Percentiles rank a stretch among this genome's conserved stretches.
Conservation (phyloP, 2,329 filamentous ascomycete genomes). For the Macrophomina pseudophaseolina region DNA sequence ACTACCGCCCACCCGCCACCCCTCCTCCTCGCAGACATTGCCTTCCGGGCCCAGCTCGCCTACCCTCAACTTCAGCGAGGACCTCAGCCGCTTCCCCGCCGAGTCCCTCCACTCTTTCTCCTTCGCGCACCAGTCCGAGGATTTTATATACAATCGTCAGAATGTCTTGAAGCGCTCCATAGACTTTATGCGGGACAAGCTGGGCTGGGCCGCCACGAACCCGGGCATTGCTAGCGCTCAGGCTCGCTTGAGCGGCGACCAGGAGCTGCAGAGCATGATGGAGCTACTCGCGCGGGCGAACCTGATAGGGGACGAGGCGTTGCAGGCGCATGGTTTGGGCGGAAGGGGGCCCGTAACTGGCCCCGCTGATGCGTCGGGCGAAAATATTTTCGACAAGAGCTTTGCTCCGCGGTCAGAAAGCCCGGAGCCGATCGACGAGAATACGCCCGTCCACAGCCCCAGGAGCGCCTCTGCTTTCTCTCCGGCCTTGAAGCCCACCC, state of each 20-base stretch:
- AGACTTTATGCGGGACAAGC: conserved; percentile 93
- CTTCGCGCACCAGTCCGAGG: conserved; percentile 93
- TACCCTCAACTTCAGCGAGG: conserved; percentile 76
- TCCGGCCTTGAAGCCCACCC: conserved; percentile 18
- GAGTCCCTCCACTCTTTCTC: conserved; percentile 98
- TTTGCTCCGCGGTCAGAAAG: conserved; percentile 64
- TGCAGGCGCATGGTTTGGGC: conserved; percentile 56
- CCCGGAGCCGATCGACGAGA: conserved; percentile 43
- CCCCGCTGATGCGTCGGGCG: conserved; percentile 72
- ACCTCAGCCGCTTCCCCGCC: conserved; percentile 88
- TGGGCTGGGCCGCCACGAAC: conserved; percentile 78
- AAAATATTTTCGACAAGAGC: conserved; percentile 84
- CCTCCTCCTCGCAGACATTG: conserved; percentile 55
- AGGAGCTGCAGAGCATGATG: conserved; percentile 88
- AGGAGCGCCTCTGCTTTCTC: conserved; percentile 32
- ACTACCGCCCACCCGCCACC: conserved; percentile 54
- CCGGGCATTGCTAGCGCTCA: conserved; percentile 82
- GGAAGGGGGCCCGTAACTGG: conserved; percentile 74
- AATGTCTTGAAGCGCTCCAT: conserved; percentile 91
- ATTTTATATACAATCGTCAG: conserved; percentile 87
- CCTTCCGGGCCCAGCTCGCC: conserved; percentile 73
- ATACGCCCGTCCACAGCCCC: conserved; percentile 29
- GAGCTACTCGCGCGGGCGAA: conserved; percentile 84
- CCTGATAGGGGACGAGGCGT: conserved; percentile 71
- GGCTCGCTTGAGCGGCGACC: conserved; percentile 79